Percentiles rank a stretch among this genome's conserved stretches.
Conservation (phyloP, 495 filamentous ascomycete genomes). For the Podospora didyma region DNA sequence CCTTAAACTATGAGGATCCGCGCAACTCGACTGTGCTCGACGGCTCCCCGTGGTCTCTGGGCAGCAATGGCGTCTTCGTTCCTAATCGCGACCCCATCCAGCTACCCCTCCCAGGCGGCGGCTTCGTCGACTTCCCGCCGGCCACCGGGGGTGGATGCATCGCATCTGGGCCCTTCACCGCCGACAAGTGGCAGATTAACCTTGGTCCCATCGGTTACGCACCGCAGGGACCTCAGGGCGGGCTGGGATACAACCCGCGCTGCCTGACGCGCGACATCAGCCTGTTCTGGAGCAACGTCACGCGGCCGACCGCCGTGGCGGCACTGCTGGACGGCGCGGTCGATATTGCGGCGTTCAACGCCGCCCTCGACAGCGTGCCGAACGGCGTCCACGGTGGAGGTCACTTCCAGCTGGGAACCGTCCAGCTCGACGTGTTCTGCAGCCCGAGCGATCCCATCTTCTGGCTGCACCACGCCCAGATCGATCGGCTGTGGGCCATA, state of each 20-base stretch:
- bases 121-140: conserved; percentile 29
- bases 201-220: conserved; percentile 47
- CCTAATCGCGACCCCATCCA: background rate
- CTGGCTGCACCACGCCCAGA: conserved; percentile 57
- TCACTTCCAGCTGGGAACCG: conserved; percentile 2
- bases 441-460: conserved; percentile 51
- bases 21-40: conserved; percentile 7
- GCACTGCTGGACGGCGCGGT: background rate
- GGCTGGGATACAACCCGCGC: conserved; percentile 5
- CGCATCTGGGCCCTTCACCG: conserved; percentile 2
- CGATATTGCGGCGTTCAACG: background rate
- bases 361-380: background rate
- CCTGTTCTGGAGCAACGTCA: background rate
- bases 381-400: background rate
- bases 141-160: conserved; percentile 32
- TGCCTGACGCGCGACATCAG: conserved; percentile 5
- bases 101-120: background rate
- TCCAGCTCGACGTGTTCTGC: conserved; percentile 17
- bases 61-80: conserved; percentile 25
- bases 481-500: conserved; percentile 59
- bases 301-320: background rate
- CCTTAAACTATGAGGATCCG: conserved; percentile 13
- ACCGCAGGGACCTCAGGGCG: background rate
- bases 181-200: conserved; percentile 40
- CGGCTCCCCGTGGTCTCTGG: conserved; percentile 22